Evolutionary conservation across 192 early-diverging fungal genomes (phyloP), one percentile per base, ranked within the genome.

Genomic region (Umbelopsis sp.): DNA sequence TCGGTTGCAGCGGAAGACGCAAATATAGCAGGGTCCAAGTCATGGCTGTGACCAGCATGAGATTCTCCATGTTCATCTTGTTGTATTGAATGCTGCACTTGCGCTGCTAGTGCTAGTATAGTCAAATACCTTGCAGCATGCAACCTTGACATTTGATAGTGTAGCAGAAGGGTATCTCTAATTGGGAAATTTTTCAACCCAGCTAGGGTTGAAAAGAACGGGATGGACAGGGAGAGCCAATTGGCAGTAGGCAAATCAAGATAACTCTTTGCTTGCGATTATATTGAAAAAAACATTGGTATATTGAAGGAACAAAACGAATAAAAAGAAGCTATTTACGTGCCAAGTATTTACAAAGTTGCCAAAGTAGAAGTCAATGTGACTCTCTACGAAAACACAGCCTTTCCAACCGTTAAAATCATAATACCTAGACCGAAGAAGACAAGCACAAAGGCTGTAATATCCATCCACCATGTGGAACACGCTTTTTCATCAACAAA

Each of bases 391-490:
- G 16, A 15, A 49, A 49, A 49, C 0, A 61, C 18, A 30, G 55
- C 55, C 30, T 61, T 61, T 33, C 8, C 55, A n/a, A 61, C 77
- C 0, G 84, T 79, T 16, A 82, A 61, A 22, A 72, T 25, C 79
- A 85, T 82, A 16, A 85, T 78, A 55, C 82, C 71, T 2, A 74
- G 25, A 22, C 84, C 84, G 67, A 85, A 83, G 22, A 76, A 50
- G 18, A 85, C 64, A 2, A 85, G 48, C 0, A 81, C 48, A 44
- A 82, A 75, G 0, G 84, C 73, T 12, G 75, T 68, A 4, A 81
- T 67, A 58, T 78, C 77, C 49, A 85, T 45, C 75, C 77, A 80
- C 73, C 76, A 71, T 18, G 52, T 64, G 11, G 70, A 15, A 12
- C n/a, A 12, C 4, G 33, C 41, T 13, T 27, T 25, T 3, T 66